Evolutionary conservation across 768 basidiomycete genomes (phyloP), one percentile per base, ranked within the genome.

Genomic region (Asterophora lycoperdoides): DNA sequence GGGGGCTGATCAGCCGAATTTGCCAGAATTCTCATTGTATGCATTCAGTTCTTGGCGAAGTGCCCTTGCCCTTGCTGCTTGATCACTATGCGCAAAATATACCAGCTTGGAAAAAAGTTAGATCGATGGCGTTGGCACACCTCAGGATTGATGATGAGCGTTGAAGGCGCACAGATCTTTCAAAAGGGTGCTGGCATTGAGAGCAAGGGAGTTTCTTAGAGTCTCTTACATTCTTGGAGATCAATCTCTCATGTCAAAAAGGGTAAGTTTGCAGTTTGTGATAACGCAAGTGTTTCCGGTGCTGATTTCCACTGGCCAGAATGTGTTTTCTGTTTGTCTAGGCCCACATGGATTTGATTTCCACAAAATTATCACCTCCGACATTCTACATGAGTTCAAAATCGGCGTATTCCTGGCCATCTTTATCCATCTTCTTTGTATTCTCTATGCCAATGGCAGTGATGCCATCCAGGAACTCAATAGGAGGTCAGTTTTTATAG

Each of bases 41-140:
- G 61, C 8, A 67, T 75, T 15, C 59, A 60, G 5, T 60, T 63
- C 36, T 46, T 64, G 1, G 69, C 67, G 1, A 11, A 41, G 1
- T 67, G 64, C 40, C 71, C 68, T 11, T 75, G 74, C 49, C 72
- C 72, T 0, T 55, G 64, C 0, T 76, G 75, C 46, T 48, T 65
- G 0, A 52, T 69, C 19, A 38, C 37, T 6, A 70, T 68, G 44
- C 45, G 43, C 0, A 11, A 64, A 0, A 61, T 72, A 15, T 19
- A 39, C 9, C 23, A 51, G 0, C 17, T 75, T 9, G 72, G 68
- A 9, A 39, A 15, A 19, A 9, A 14, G 17, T 9, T 18, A 3
- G 35, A 46, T 30, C 2, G 11, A 3, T 18, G 20, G 17, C 35
- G 4, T 18, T 26, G 23, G 19, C 3, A 23, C 33, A 17, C 17